Evolutionary conservation across 495 filamentous ascomycete species (phyloP).

Genomic region (Tuber umbilicatum): DNA sequence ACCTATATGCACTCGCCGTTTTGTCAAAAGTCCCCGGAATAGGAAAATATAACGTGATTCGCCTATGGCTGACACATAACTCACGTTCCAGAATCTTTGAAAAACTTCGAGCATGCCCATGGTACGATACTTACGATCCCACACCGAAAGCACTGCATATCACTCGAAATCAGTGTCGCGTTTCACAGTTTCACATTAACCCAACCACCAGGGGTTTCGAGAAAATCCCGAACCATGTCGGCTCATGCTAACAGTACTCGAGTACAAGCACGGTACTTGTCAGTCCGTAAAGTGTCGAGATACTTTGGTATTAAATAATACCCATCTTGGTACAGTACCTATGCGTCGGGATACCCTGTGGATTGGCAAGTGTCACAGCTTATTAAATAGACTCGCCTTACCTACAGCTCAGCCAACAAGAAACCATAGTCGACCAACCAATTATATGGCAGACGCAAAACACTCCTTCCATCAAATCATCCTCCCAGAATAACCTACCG

Average conservation of each 20-base stretch:
- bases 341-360: neutral
- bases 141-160: neutral
- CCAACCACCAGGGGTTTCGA: neutral
- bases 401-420: no score
- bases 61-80: no score
- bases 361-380: no score
- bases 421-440: neutral
- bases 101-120: no score
- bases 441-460: neutral
- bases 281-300: neutral
- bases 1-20: no score
- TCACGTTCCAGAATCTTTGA: no score
- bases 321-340: neutral
- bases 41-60: no score
- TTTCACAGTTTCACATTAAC: no score
- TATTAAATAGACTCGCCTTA: no score
- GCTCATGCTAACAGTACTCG: neutral
- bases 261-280: neutral
- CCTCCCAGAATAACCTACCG: neutral
- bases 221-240: neutral
- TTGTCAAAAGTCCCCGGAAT: neutral
- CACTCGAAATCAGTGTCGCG: neutral
- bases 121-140: neutral
- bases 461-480: neutral
- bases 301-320: neutral